phyloP scores from a whole-genome alignment of 1,284 basidiomycete species.

The Pascua sp. region DNA sequence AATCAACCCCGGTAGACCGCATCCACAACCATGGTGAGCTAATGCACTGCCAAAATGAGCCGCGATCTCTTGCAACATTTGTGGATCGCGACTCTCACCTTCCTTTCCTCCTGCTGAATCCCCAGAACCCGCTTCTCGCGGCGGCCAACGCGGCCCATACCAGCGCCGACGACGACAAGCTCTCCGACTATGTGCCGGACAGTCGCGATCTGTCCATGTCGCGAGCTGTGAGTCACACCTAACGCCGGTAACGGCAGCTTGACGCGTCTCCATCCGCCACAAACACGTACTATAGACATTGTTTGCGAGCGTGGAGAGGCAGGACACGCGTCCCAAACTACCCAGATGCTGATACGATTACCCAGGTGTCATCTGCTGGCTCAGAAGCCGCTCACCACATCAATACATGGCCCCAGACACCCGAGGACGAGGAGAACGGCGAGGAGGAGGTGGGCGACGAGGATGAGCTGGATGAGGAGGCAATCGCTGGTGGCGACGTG shows the following conservation, averaged over 20 bases:
- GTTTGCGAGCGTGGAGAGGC: neutral
- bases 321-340: neutral
- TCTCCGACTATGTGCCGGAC: slow-evolving; percentile 47
- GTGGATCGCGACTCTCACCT: too few species aligned
- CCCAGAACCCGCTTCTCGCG: slow-evolving; percentile 44
- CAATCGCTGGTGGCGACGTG: slow-evolving; percentile 12
- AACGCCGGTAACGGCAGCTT: too few species aligned
- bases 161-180: slow-evolving; percentile 42
- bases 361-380: slow-evolving; percentile 37
- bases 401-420: slow-evolving; percentile 39
- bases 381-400: slow-evolving; percentile 37
- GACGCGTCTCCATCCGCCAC: neutral
- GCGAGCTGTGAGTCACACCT: slow-evolving; percentile 36
- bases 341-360: slow-evolving; percentile 1
- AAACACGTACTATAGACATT: neutral
- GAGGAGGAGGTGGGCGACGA: slow-evolving; percentile 36
- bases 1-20: too few species aligned
- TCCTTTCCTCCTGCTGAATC: neutral
- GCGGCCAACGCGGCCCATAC: slow-evolving; percentile 34
- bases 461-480: slow-evolving; percentile 31
- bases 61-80: too few species aligned
- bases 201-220: slow-evolving; percentile 45
- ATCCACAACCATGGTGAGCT: slow-evolving; percentile 5
- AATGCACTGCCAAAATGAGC: too few species aligned
- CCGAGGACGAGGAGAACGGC: slow-evolving; percentile 25